Percentiles rank a stretch among this genome's conserved stretches.
Conservation (phyloP, 2,329 filamentous ascomycete species). For the Fusarium avenaceum region DNA sequence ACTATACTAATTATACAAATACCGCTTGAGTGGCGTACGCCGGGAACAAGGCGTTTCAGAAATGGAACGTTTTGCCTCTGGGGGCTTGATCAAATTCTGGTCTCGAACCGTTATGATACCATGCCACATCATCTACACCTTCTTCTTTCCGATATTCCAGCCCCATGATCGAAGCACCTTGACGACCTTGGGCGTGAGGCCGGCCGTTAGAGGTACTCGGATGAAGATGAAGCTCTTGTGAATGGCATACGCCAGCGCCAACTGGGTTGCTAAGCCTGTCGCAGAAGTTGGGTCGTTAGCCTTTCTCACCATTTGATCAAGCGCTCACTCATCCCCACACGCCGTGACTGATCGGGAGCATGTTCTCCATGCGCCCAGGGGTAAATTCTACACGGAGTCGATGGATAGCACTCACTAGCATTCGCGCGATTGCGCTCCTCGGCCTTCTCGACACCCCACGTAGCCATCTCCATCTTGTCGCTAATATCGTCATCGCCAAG, state of each 20-base stretch:
- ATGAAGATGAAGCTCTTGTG: conserved; percentile 99
- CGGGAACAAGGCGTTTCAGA: conserved; percentile 19
- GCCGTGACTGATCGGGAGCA: conserved; percentile 8
- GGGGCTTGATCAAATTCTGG: conserved; percentile 21
- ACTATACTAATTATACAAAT: conserved; percentile 33
- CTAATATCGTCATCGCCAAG: conserved; percentile 60
- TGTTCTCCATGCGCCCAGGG: conserved; percentile 23
- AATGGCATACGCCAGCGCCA: conserved; percentile 94
- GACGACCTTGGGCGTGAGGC: conserved; percentile 93
- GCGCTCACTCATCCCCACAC: conserved; percentile 12
- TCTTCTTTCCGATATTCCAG: conserved; percentile 90
- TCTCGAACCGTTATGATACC: conserved; percentile 31
- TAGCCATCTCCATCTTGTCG: conserved; percentile 64
- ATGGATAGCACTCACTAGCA: conserved; percentile 75
- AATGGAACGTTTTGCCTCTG: conserved; percentile 14
- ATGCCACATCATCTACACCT: conserved; percentile 22
- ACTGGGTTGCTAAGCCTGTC: conserved; percentile 78
- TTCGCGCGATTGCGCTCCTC: conserved; percentile 71
- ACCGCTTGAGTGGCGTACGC: conserved; percentile 11
- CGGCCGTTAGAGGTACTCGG: conserved; percentile 91
- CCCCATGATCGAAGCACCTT: conserved; percentile 89
- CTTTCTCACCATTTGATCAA: conserved; percentile 26
- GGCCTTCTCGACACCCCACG: conserved; percentile 74
- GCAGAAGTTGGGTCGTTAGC: conserved; percentile 43
- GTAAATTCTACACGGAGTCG: background rate